These are phyloP conservation scores for Aspergillus flavus DNA, from an alignment of 2,329 filamentous ascomycete genomes.

Conservation along the genomic window DNA sequence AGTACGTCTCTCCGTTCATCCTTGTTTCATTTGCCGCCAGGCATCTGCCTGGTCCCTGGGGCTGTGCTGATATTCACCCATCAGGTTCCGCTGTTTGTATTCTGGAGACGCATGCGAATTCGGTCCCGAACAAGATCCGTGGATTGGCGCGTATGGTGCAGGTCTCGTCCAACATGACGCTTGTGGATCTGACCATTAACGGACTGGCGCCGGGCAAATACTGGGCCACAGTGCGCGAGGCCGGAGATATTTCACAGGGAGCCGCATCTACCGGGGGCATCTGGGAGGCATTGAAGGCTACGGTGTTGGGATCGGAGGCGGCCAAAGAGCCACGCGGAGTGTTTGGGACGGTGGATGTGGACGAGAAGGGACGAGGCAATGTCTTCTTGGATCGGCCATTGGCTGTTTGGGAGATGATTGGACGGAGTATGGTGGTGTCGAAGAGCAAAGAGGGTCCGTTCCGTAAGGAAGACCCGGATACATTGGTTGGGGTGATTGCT, in stretches of 20 bases:
- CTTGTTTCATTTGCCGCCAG: neutral
- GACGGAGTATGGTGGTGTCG: slow-evolving; percentile 85
- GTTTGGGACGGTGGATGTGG: slow-evolving; percentile 76
- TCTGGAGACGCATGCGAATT: slow-evolving; percentile 75
- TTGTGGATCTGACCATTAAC: slow-evolving; percentile 84
- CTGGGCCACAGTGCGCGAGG: slow-evolving; percentile 79
- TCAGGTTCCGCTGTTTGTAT: slow-evolving; percentile 74
- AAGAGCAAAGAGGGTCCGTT: slow-evolving; percentile 63
- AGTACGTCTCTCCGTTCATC: slow-evolving; percentile 53
- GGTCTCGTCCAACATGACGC: slow-evolving; percentile 73
- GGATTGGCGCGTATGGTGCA: slow-evolving; percentile 94
- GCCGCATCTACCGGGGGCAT: slow-evolving; percentile 80
- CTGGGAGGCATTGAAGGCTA: slow-evolving; percentile 64
- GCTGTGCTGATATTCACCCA: neutral
- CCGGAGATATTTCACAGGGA: slow-evolving; percentile 82
- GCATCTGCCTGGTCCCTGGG: neutral
- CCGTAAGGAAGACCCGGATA: slow-evolving; percentile 76
- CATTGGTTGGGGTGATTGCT: slow-evolving; percentile 89
- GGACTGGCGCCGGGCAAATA: slow-evolving; percentile 82
- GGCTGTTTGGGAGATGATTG: slow-evolving; percentile 95
- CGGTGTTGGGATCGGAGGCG: slow-evolving; percentile 38
- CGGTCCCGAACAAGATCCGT: slow-evolving; percentile 69
- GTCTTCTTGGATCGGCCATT: slow-evolving; percentile 81
- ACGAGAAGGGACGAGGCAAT: slow-evolving; percentile 72
- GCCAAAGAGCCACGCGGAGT: slow-evolving; percentile 58